Conservation (phyloP, 768 basidiomycete genomes). For the Leccinum subgranulosum region DNA sequence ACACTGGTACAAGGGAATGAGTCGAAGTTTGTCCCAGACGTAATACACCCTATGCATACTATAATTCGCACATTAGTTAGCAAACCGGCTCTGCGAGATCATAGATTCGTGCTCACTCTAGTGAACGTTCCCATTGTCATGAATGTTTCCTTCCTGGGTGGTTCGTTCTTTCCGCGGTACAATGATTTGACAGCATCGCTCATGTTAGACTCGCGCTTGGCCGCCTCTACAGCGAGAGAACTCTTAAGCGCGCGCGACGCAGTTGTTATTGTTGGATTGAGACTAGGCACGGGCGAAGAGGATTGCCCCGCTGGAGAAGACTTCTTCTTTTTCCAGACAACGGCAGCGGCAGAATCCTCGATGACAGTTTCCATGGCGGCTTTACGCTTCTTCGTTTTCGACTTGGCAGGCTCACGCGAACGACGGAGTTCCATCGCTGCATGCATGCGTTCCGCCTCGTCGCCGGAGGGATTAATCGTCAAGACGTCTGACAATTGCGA, state of each 20-base stretch:
- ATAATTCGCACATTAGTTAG: conserved; percentile 7
- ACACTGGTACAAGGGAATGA: conserved; percentile 8
- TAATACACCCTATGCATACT: conserved; percentile 21
- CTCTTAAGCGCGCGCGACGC: conserved; percentile 65
- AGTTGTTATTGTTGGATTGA: conserved; percentile 50
- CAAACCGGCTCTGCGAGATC: neutral
- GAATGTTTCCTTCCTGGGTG: conserved; percentile 75
- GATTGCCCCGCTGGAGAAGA: conserved; percentile 7
- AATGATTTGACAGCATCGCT: conserved; percentile 82
- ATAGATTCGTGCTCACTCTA: conserved; percentile 52
- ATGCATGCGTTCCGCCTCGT: conserved; percentile 62
- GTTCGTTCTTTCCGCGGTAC: conserved; percentile 56
- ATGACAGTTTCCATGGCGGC: conserved; percentile 37
- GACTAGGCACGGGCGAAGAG: conserved; percentile 28
- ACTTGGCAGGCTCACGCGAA: conserved; percentile 52
- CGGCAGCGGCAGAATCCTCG: conserved; percentile 24
- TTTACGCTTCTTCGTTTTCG: conserved; percentile 59
- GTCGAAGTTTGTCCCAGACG: neutral
- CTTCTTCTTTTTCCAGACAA: conserved; percentile 44
- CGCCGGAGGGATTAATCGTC: conserved; percentile 63
- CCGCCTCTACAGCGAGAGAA: conserved; percentile 77
- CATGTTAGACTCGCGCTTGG: conserved; percentile 80
- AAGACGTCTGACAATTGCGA: conserved; percentile 52
- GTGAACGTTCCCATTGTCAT: conserved; percentile 93
- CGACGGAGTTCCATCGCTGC: conserved; percentile 55